Evolutionary conservation across 208 protist genomes (phyloP).

Genomic region (Baffinella frigidus): DNA sequence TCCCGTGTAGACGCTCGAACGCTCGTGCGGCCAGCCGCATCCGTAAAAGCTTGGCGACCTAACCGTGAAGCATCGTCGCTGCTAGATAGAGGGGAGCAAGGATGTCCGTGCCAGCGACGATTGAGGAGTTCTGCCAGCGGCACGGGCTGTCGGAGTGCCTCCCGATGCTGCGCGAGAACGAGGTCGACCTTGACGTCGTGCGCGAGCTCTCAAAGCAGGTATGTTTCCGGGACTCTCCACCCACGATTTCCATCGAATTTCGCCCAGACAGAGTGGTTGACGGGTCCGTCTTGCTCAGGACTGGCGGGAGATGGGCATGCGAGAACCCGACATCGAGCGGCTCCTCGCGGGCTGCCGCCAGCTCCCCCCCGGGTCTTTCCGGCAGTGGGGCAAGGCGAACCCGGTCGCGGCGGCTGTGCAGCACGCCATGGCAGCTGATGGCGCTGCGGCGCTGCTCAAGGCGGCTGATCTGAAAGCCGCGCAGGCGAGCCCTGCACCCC

Average conservation of each 20-base stretch:
- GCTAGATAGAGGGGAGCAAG: no score
- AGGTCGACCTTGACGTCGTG: constrained; percentile 27
- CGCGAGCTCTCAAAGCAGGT: neutral
- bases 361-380: constrained; percentile 3
- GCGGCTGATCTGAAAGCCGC: no score
- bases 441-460: neutral
- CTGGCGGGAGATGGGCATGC: constrained; percentile 12
- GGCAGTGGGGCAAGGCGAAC: neutral
- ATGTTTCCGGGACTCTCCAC: no score
- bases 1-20: no score
- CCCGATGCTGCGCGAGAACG: constrained; percentile 47
- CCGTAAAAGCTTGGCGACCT: no score
- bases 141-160: constrained; percentile 2
- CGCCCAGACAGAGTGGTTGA: no score
- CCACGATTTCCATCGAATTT: no score
- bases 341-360: neutral
- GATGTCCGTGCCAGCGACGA: constrained; percentile 15
- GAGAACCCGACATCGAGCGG: neutral
- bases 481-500: no score
- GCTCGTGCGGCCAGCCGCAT: no score
- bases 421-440: neutral
- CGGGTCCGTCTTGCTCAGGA: no score
- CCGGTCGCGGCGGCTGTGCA: neutral
- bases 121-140: constrained; percentile 19
- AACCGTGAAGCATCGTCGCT: no score